Conservation (phyloP, 2,329 filamentous ascomycete genomes). For the Plectosphaerella plurivora region DNA sequence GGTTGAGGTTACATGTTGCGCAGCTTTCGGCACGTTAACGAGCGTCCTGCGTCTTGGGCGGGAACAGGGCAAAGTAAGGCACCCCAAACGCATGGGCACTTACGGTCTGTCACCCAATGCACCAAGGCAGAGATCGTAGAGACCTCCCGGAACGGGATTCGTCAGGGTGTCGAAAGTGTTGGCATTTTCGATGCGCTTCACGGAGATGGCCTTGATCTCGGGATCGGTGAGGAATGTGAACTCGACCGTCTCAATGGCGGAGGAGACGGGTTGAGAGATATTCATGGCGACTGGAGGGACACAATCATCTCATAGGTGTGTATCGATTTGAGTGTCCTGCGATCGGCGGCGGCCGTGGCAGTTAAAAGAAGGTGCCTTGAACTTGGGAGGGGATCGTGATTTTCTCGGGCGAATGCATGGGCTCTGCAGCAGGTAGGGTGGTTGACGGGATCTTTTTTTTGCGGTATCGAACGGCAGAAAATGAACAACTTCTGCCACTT, state of each 20-base stretch:
- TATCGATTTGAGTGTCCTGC: not conserved
- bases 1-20: slow-evolving; percentile 84
- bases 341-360: no score
- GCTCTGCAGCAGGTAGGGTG: slow-evolving; percentile 2
- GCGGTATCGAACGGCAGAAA: slow-evolving; percentile 40
- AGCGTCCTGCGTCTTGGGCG: slow-evolving; percentile 6
- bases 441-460: slow-evolving; percentile 32
- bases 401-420: not conserved
- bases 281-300: slow-evolving; percentile 46
- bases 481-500: no score
- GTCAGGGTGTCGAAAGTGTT: slow-evolving; percentile 90
- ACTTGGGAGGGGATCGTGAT: no score
- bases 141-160: slow-evolving; percentile 82
- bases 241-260: slow-evolving; percentile 79
- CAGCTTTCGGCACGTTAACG: slow-evolving; percentile 53
- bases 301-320: not conserved
- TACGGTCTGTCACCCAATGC: slow-evolving; percentile 84
- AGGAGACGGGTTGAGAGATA: slow-evolving; percentile 76
- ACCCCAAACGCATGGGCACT: slow-evolving; percentile 20
- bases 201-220: slow-evolving; percentile 85
- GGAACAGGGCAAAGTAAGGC: not conserved
- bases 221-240: slow-evolving; percentile 79
- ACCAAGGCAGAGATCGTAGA: slow-evolving; percentile 89
- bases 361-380: no score
- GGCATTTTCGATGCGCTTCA: slow-evolving; percentile 89